phyloP scores from a whole-genome alignment of 2,329 filamentous ascomycete genomes.

The Colletotrichum sp. region DNA sequence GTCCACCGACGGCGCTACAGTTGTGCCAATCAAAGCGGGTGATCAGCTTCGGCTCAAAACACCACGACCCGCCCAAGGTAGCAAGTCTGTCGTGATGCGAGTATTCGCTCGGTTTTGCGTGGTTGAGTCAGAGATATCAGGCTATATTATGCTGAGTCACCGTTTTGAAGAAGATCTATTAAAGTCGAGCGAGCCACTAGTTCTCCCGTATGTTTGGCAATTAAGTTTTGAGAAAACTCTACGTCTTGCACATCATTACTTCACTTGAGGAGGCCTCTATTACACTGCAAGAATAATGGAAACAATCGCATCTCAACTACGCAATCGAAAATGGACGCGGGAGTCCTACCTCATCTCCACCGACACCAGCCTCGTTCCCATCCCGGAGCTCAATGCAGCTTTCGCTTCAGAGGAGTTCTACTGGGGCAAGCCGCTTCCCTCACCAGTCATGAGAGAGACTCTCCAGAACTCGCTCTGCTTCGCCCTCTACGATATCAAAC shows the following conservation, averaged over 20 bases:
- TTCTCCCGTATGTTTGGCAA: neutral
- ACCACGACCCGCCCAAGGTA: neutral
- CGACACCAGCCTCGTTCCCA: slow-evolving; percentile 58
- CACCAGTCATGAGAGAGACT: slow-evolving; percentile 53
- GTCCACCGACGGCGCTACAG: no score
- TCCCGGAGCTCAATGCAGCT: slow-evolving; percentile 57
- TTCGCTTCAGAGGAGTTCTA: slow-evolving; percentile 63
- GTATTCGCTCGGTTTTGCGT: neutral
- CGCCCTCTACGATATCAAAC: slow-evolving; percentile 51
- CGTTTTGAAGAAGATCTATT: neutral
- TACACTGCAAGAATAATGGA: no score
- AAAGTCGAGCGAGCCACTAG: neutral
- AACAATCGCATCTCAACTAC: neutral
- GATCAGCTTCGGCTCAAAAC: neutral
- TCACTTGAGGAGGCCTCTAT: no score
- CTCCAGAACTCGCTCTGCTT: slow-evolving; percentile 65
- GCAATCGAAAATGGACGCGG: slow-evolving; percentile 44
- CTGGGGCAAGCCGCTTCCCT: slow-evolving; percentile 61
- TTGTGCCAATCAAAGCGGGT: no score
- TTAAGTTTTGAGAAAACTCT: neutral
- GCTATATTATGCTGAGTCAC: neutral
- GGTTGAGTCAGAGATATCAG: neutral
- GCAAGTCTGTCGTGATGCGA: neutral
- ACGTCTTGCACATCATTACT: neutral
- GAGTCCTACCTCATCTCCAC: slow-evolving; percentile 66